phyloP scores from a whole-genome alignment of 768 basidiomycete species.

The Lactifluus hygrophoroides region DNA sequence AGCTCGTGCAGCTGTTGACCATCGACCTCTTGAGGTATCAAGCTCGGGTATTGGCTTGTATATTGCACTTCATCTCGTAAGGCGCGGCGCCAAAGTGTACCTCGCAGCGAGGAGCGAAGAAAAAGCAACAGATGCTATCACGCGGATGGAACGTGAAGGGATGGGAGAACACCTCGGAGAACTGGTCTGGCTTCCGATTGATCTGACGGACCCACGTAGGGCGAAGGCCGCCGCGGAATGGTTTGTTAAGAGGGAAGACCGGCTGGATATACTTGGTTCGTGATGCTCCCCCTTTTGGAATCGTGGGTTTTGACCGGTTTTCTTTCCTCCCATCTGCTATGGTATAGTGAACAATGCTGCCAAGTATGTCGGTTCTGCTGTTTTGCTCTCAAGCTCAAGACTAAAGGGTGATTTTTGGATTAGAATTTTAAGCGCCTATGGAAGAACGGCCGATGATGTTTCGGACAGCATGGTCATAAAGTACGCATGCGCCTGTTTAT shows the following conservation, averaged over 20 bases:
- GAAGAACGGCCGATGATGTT: conserved; percentile 13
- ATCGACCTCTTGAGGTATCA: not conserved
- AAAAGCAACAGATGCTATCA: conserved; percentile 28
- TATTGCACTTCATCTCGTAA: conserved; percentile 27
- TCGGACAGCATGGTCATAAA: conserved; percentile 35
- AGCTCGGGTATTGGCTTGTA: conserved; percentile 18
- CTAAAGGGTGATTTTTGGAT: not conserved
- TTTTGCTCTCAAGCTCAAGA: too few species aligned
- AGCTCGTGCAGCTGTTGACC: not conserved
- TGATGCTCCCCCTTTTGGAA: conserved; percentile 22
- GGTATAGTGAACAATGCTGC: conserved; percentile 46
- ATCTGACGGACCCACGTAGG: conserved; percentile 31
- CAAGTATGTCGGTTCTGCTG: conserved; percentile 32
- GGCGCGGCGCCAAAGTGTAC: conserved; percentile 37
- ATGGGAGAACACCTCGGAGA: conserved; percentile 25
- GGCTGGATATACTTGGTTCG: conserved; percentile 39
- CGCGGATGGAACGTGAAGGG: conserved; percentile 28
- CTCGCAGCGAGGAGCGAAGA: conserved; percentile 30
- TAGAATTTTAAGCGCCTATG: conserved; percentile 14
- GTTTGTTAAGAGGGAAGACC: conserved; percentile 32
- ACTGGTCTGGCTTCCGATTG: conserved; percentile 32
- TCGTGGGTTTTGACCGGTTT: not conserved
- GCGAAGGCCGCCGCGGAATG: conserved; percentile 31
- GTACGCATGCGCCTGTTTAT: conserved; percentile 23
- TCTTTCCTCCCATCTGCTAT: not conserved